Base-by-base conservation (phyloP, 2,329 filamentous ascomycete genomes). In the Fonsecaea monophora region DNA sequence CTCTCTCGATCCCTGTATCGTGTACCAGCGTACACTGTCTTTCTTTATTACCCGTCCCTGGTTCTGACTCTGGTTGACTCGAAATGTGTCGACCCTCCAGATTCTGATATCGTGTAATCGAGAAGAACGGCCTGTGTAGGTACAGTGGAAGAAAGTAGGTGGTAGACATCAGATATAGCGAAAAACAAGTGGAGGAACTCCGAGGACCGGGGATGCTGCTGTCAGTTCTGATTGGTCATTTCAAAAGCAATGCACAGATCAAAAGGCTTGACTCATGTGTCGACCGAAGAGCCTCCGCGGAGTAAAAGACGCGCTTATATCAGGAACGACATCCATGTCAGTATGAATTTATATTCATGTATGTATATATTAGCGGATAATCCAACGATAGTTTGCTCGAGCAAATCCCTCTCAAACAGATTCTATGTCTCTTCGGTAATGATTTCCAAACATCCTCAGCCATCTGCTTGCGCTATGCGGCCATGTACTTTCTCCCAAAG, bases 211-310 rank as follows among this genome's bases (percentile, higher is more conserved):
- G 38, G 38, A 42, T 5, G 3, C 37, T 3, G 37, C 13, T 38
- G 37, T 38, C 38, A 42, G 12, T 42, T 42, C 15, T 50, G 61
- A 63, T 63, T 63, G 61, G 61, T 38, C 38, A 63, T 21, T 57
- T 63, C 40, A 2, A 50, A n/a, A 57, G 61, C 61, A 63, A 63
- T 53, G 38, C 15, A 15, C 15, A 18, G 15, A 42, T 42, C 37
- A 10, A 40, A 13, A 13, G 1, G 10, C 12, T 40, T 40, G 37
- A 40, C 37, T 10, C 9, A 40, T 10, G 3, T 15, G 18, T 5
- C 12, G 48, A 5, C 48, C 18, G 7, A 53, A 13, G 50, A 34
- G 50, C 53, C n/a, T 55, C 53, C 53, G 25, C 53, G 53, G 53
- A 58, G 37, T 15, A 40, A 57, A 18, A n/a, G n/a, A 25, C 25